phyloP scores from a whole-genome alignment of 1,139 yeast species.

The Yamadazyma jaroonii region DNA sequence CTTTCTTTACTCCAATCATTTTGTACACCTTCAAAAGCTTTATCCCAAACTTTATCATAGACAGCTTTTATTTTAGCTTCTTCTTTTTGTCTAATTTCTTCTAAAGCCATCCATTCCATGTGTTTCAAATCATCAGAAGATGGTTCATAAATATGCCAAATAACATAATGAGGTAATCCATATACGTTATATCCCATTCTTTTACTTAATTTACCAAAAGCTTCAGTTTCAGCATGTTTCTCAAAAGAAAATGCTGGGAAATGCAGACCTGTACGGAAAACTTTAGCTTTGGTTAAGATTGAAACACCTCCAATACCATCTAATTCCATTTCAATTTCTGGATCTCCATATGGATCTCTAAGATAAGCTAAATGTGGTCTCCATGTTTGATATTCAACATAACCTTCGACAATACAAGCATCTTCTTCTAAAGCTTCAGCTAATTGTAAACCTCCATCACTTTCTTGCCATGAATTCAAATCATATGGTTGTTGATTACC shows the following conservation, averaged over 20 bases:
- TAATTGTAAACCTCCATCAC: slow-evolving; percentile 76
- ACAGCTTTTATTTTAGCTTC: slow-evolving; percentile 65
- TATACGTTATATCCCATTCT: slow-evolving; percentile 79
- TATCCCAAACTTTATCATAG: slow-evolving; percentile 72
- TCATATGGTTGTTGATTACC: slow-evolving; percentile 90
- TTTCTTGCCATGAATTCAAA: slow-evolving; percentile 87
- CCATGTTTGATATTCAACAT: slow-evolving; percentile 91
- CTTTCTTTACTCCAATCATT: slow-evolving; percentile 68
- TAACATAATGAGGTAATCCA: slow-evolving; percentile 86
- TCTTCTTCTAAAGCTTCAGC: slow-evolving; percentile 80
- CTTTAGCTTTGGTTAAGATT: slow-evolving; percentile 73
- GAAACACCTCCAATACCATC: slow-evolving; percentile 95
- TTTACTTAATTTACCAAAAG: slow-evolving; percentile 82
- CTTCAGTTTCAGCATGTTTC: slow-evolving; percentile 92
- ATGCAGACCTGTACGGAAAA: slow-evolving; percentile 77
- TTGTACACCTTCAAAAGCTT: slow-evolving; percentile 73
- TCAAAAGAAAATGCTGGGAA: slow-evolving; percentile 90
- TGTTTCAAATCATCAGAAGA: slow-evolving; percentile 83
- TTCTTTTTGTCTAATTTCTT: slow-evolving; percentile 71
- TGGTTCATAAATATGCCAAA: slow-evolving; percentile 93
- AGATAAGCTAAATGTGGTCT: slow-evolving; percentile 86
- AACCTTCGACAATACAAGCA: slow-evolving; percentile 89
- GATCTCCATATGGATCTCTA: slow-evolving; percentile 83
- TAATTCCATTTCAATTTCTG: slow-evolving; percentile 80
- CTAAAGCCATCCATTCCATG: slow-evolving; percentile 97